Base-by-base conservation (phyloP, 2,329 filamentous ascomycete genomes). In the Diaporthe velutina region DNA sequence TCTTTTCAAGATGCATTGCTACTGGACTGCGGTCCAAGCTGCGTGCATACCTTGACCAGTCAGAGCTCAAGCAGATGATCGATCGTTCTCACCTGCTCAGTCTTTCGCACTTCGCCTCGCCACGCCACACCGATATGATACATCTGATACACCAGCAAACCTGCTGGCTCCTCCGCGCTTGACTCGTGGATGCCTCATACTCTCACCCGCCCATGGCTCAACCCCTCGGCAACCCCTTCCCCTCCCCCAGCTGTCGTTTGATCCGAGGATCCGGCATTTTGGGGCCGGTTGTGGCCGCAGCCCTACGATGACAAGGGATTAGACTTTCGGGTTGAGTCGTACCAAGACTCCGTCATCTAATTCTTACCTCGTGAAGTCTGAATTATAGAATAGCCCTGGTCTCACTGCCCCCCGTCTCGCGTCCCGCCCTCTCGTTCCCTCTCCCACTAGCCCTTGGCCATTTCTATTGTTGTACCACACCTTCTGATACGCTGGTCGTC, bases 331-430 rank as follows among this genome's bases (percentile, higher is more conserved):
- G 33, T 52, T 12, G 45, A 25, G 22, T 38, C 45, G 9, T 40
- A 38, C 64, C 64, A 68, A 54, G 64, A 25, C 64, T 25, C 64
- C 64, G 48, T 68, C 64, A 68, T 68, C 64, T 68, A 68, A 54
- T 68, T 68, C 45, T 28, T 38, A 68, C 64, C 64, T 68, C 4
- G 33, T 68, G 64, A 68, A 22, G 48, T 68, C 48, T 54, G 64
- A 40, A 54, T 68, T 68, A 68, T 68, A 68, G 48, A 68, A 30
- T 22, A 38, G 48, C 64, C 64, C 64, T 68, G 64, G 48, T 40
- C 64, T 40, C 64, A 40, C 64, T 54, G 64, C 45, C 64, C 64
- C 64, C 48, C 33, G 33, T 28, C 48, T 25, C 4, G 2, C 33
- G 48, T 6, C 17, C 60, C 64, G 48, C 35, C 33, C 48, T 54